phyloP scores from a whole-genome alignment of 257 asterid species.

The Lantana camara region DNA sequence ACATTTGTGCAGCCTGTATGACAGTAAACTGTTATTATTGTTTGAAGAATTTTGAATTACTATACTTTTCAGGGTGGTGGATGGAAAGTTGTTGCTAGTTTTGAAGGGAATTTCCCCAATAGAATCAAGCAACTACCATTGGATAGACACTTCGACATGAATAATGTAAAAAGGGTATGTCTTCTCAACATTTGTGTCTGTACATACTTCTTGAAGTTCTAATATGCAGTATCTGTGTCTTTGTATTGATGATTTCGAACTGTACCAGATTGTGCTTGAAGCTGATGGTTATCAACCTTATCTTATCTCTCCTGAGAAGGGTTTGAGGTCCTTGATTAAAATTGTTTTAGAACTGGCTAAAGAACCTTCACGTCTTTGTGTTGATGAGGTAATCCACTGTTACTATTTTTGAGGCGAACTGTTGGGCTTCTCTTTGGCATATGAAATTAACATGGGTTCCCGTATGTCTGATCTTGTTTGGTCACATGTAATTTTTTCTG shows the following conservation, averaged over 20 bases:
- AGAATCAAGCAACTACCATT: constrained; percentile 94
- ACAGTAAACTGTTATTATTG: not conserved
- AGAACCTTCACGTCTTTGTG: constrained; percentile 89
- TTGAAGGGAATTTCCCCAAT: constrained; percentile 96
- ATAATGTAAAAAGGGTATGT: constrained; percentile 79
- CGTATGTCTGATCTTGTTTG: constrained; percentile 1
- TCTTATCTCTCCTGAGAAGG: constrained; percentile 83
- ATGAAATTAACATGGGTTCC: not conserved
- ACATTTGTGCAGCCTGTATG: too few relatives aligned
- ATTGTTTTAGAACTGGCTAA: constrained; percentile 79
- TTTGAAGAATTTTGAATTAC: constrained; percentile 16
- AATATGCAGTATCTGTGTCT: not conserved
- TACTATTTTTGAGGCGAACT: not conserved
- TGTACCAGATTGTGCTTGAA: constrained; percentile 73
- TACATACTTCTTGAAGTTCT: not conserved
- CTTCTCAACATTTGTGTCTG: constrained; percentile 12
- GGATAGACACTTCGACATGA: constrained; percentile 86
- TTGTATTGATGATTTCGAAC: constrained; percentile 29
- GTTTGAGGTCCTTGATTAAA: constrained; percentile 79
- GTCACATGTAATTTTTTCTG: not conserved
- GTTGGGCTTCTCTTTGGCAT: not conserved
- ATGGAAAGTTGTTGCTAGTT: constrained; percentile 97
- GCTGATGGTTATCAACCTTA: constrained; percentile 95
- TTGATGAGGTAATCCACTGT: constrained; percentile 63
- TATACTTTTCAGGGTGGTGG: constrained; percentile 76